Base-by-base conservation (phyloP, 192 early-diverging fungal genomes). In the Helicostylum pulchrum region DNA sequence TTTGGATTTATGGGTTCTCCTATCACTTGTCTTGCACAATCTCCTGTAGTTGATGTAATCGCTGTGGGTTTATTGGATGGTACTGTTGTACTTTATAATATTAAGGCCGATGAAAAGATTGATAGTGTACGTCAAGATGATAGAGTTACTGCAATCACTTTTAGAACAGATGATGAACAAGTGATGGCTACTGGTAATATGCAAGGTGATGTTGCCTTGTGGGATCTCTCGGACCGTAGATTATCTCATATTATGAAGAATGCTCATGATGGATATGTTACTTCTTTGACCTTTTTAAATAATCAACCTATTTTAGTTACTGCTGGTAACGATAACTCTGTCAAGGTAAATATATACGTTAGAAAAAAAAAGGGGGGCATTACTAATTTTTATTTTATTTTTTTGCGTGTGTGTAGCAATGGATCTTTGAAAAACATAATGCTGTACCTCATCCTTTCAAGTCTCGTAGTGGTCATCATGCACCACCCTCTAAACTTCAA, bases 61-160 rank as follows among this genome's bases (percentile, higher is more conserved):
- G 97, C 95, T 2, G 66, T 99, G 39, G 97, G 97, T 10, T 74
- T 92, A 62, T 73, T 94, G 66, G 90, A 98, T 69, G 97, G 97
- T 0, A 82, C 85, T 7, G 87, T 96, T 17, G 68, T 88, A 12
- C 69, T 98, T 34, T 83, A 92, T 81, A 96, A 99, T 70, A 86
- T 97, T 62, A 88, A 85, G 60, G 73, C 78, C 43, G 94, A 97
- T 67, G 82, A 83, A 17, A 71, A 81, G 21, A 83, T 99, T 46
- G 83, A 91, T 77, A 77, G 81, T 54, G 81, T 94, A 23, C 74
- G 81, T 47, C 97, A 99, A 55, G 91, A 96, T 48, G 90, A 87
- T 31, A 83, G 87, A 23, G 97, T 99, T 7, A 96, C 96, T 9
- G 85, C 90, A 0, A 84, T 97, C 4, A 75, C 94, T 15, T 99